Evolutionary conservation across 1,139 yeast genomes (phyloP), one percentile per base, ranked within the genome.

Genomic region (Yamadazyma friedrichii): DNA sequence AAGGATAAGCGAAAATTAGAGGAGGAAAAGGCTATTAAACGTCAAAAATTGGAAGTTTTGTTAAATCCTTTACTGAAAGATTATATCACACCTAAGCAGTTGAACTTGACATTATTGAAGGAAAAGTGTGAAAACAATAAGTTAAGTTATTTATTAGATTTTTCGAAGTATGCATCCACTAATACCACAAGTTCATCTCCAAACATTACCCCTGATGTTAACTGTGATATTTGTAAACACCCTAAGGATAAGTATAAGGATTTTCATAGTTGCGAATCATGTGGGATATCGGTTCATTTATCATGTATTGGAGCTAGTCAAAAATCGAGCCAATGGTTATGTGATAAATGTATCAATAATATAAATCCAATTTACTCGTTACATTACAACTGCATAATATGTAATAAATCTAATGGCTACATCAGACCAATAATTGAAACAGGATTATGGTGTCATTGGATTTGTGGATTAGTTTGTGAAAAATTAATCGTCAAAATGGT

Each of bases 321-420:
- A 2, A 54, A 50, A 27, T 68, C 60, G 1, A 64, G 61, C 34
- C 75, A 70, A 39, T 91, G 98, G 98, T 61, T 75, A 27, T 91
- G 98, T 63, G 96, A 88, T 53, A 74, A 83, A 2, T 91, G 98
- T 56, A 66, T 80, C 3, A 89, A 89, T 54, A 84, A 82, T 41
- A 58, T 80, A 40, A 74, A 78, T 44, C 93, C 94, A 0, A 53
- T 72, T 6, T 67, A 73, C 27, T 75, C 83, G 11, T 74, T 84
- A 0, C 65, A 71, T 13, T 85, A 87, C 55, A 61, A 74, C 2
- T 91, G 98, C 57, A 65, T 70, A 11, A 56, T 89, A 25, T 91
- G 97, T 58, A 73, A 78, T 31, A 74, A 79, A 0, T 64, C 74
- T 37, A 82, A 78, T 0, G 93, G 85, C 49, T 88, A 81, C 33